phyloP scores from a whole-genome alignment of 352 stramenopile species.

The Pythium aristosporum region DNA sequence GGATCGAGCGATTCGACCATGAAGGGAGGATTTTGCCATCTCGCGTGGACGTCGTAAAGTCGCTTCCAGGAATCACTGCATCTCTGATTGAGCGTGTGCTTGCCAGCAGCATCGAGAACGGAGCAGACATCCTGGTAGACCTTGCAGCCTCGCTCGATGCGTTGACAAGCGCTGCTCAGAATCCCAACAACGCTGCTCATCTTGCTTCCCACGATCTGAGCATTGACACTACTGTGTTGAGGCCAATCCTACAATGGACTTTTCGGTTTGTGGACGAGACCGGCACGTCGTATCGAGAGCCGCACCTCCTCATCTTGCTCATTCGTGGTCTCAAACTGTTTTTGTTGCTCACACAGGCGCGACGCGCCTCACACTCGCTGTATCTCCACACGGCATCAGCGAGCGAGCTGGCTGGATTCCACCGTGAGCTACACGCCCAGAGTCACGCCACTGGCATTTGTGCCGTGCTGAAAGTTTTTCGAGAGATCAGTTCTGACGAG shows the following conservation, averaged over 20 bases:
- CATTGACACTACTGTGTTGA: background rate
- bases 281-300: slow-evolving; percentile 9
- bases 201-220: background rate
- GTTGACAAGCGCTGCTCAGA: background rate
- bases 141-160: background rate
- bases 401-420: background rate
- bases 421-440: slow-evolving; percentile 3
- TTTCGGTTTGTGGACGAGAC: slow-evolving; percentile 15
- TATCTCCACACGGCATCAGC: background rate
- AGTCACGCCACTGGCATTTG: slow-evolving; percentile 13
- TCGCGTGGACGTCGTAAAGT: background rate
- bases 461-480: slow-evolving; percentile 12
- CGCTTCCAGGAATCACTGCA: background rate
- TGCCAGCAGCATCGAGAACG: background rate
- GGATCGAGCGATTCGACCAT: slow-evolving; percentile 17
- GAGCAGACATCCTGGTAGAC: background rate
- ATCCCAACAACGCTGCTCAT: background rate
- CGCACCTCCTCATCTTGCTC: slow-evolving; percentile 8
- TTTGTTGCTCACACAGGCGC: background rate
- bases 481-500: background rate
- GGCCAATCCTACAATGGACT: slow-evolving; percentile 11
- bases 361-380: background rate
- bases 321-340: slow-evolving; percentile 4
- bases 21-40: slow-evolving; percentile 12
- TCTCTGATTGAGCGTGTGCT: background rate